These are phyloP conservation scores for Malania oleifera DNA, from an alignment of 164 flowering plant genomes.

Conservation along the genomic window DNA sequence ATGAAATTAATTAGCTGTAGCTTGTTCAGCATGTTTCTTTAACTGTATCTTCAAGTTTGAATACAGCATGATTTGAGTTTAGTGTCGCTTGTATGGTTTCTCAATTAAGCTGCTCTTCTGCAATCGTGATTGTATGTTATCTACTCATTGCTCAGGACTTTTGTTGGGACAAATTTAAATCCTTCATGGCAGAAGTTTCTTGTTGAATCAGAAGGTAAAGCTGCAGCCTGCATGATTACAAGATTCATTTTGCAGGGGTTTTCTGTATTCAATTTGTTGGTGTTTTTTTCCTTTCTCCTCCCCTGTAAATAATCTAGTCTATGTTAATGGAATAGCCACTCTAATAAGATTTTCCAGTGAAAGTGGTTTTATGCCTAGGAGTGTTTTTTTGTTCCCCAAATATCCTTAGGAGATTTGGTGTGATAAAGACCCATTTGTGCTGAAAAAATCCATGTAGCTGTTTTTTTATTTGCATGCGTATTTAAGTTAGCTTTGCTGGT, in stretches of 20 bases:
- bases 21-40: not conserved
- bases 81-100: not conserved
- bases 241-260: not conserved
- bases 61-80: not conserved
- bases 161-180: constrained; percentile 89
- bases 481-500: too few relatives aligned
- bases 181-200: constrained; percentile 82
- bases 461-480: too few relatives aligned
- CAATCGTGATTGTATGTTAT: not conserved
- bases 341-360: not conserved
- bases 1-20: too few relatives aligned
- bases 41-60: not conserved
- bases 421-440: too few relatives aligned
- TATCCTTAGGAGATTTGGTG: too few relatives aligned
- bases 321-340: too few relatives aligned
- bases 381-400: too few relatives aligned
- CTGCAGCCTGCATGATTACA: constrained; percentile 7
- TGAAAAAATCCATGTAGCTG: too few relatives aligned
- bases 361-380: not conserved
- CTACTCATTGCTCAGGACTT: constrained; percentile 54
- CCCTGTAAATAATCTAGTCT: too few relatives aligned
- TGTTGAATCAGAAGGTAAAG: constrained; percentile 73
- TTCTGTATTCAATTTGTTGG: too few relatives aligned
- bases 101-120: not conserved
- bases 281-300: not conserved